Conservation (phyloP, 2,329 filamentous ascomycete species). For the Diplodia mutila region DNA sequence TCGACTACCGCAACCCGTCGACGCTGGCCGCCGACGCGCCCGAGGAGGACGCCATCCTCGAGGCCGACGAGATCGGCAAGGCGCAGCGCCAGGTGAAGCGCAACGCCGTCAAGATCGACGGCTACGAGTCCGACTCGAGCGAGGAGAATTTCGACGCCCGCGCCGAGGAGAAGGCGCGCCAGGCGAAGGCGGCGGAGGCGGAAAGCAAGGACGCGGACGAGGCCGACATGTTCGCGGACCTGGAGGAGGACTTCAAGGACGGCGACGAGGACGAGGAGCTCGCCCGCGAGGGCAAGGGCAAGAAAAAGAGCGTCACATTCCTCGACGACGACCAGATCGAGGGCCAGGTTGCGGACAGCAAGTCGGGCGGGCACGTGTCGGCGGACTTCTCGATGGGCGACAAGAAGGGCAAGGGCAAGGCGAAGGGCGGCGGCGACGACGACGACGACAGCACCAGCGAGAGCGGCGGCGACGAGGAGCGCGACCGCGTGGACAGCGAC, state of each 20-base stretch:
- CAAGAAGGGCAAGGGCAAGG: constrained; percentile 49
- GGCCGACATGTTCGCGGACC: constrained; percentile 81
- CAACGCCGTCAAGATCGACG: constrained; percentile 93
- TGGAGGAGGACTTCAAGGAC: constrained; percentile 62
- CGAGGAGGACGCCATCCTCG: constrained; percentile 76
- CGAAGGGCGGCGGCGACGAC: constrained; percentile 45
- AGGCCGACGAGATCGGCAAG: constrained; percentile 88
- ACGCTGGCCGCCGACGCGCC: constrained; percentile 81
- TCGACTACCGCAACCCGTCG: constrained; percentile 93
- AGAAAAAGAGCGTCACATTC: constrained; percentile 65
- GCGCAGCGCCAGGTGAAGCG: constrained; percentile 73
- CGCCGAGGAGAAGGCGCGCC: constrained; percentile 63
- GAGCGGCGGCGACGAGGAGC: constrained; percentile 64
- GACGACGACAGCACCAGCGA: constrained; percentile 63
- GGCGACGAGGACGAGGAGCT: constrained; percentile 59
- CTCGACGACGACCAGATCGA: constrained; percentile 69
- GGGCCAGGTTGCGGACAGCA: constrained; percentile 76
- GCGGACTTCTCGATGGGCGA: constrained; percentile 62
- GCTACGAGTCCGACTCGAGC: constrained; percentile 91
- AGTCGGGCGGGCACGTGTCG: constrained; percentile 70
- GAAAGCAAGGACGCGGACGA: constrained; percentile 65
- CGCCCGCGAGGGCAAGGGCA: constrained; percentile 56
- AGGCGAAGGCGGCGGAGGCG: constrained; percentile 46
- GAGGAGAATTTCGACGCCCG: constrained; percentile 86
- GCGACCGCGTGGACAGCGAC: constrained; percentile 68